Evolutionary conservation across 1,284 basidiomycete genomes (phyloP).

Genomic region (Sporisorium sorghi): DNA sequence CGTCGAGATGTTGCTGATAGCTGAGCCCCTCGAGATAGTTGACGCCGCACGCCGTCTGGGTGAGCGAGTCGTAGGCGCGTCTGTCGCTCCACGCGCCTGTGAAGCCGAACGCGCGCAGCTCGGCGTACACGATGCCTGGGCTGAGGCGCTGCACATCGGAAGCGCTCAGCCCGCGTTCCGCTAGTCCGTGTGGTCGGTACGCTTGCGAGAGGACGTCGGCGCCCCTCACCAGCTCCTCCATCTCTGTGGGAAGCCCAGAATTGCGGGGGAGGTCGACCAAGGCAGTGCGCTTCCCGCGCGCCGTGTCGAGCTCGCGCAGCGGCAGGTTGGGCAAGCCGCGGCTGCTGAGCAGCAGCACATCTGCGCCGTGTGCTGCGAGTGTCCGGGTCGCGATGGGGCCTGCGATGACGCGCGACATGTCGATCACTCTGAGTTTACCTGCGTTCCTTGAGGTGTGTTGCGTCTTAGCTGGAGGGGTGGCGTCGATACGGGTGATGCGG

Average conservation of each 20-base stretch:
- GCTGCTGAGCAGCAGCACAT: conserved; percentile 76
- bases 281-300: conserved; percentile 77
- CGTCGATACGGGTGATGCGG: conserved; percentile 16
- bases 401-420: conserved; percentile 39
- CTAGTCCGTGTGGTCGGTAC: conserved; percentile 71
- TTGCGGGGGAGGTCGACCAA: conserved; percentile 74
- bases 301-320: conserved; percentile 75
- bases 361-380: conserved; percentile 74
- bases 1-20: conserved; percentile 71
- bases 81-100: conserved; percentile 75
- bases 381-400: conserved; percentile 19
- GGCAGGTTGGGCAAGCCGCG: conserved; percentile 75
- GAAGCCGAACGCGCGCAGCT: conserved; percentile 75
- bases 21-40: conserved; percentile 74
- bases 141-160: conserved; percentile 63
- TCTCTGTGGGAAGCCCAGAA: conserved; percentile 38
- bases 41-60: conserved; percentile 77
- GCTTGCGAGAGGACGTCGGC: conserved; percentile 78
- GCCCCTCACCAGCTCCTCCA: conserved; percentile 71
- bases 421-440: conserved; percentile 18
- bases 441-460: not conserved
- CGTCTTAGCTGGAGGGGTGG: not conserved
- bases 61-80: conserved; percentile 77
- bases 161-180: conserved; percentile 18
- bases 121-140: conserved; percentile 76